A percentile compares a stretch with the other conserved stretches of the same genome.
Evolutionary conservation across 768 basidiomycete genomes (phyloP).

Genomic region (Astraeus odoratus): DNA sequence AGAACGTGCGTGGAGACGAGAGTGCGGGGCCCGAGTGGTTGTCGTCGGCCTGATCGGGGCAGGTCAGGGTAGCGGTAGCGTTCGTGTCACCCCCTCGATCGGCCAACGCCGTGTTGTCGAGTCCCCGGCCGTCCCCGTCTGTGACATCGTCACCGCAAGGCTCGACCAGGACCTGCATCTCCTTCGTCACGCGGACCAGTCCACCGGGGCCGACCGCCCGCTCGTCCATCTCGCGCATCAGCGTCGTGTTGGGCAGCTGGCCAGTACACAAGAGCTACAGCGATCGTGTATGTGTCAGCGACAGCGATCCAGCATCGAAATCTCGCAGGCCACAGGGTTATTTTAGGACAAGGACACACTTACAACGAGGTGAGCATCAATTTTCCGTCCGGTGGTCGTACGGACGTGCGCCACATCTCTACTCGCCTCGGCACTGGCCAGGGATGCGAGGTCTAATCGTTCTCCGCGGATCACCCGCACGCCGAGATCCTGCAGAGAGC

Average conservation of each 20-base stretch:
- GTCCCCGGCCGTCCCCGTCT: too few relatives aligned
- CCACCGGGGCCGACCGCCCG: constrained; percentile 31
- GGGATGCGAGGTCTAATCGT: constrained; percentile 39
- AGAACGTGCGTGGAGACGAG: too few relatives aligned
- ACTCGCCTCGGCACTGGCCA: constrained; percentile 6
- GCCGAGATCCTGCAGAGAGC: constrained; percentile 34
- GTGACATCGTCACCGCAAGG: neutral
- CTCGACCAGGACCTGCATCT: constrained; percentile 38
- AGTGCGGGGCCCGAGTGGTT: too few relatives aligned
- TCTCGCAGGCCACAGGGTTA: too few relatives aligned
- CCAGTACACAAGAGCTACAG: constrained; percentile 53
- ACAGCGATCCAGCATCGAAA: too few relatives aligned
- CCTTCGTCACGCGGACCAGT: constrained; percentile 40
- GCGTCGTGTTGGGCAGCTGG: constrained; percentile 47
- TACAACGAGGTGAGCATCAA: constrained; percentile 49
- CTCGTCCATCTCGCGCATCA: constrained; percentile 39
- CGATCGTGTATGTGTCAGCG: neutral
- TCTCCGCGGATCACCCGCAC: constrained; percentile 49
- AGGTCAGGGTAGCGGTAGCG: too few relatives aligned
- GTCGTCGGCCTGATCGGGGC: too few relatives aligned
- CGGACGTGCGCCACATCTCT: constrained; percentile 27
- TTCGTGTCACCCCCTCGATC: too few relatives aligned
- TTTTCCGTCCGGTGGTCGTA: constrained; percentile 43
- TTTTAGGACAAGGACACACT: constrained; percentile 10
- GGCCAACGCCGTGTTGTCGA: too few relatives aligned